A percentile compares a stretch with the other conserved stretches of the same genome.
Evolutionary conservation across 495 filamentous ascomycete species (phyloP).

Genomic region (Penicillium egyptiacum): DNA sequence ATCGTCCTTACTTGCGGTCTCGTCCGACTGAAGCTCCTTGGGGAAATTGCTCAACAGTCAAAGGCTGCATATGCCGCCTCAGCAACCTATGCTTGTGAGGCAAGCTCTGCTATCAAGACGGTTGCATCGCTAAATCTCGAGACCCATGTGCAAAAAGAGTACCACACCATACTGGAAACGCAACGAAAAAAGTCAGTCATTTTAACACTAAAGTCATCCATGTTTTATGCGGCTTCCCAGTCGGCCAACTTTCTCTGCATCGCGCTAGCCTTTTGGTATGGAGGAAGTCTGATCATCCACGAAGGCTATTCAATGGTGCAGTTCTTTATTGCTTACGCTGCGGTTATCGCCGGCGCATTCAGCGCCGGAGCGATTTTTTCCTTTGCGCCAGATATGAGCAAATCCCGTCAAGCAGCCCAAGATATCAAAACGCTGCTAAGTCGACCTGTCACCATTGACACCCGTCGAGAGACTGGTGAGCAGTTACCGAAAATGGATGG

Average conservation of each 20-base stretch:
- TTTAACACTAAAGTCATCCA: conserved; percentile 62
- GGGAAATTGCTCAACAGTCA: conserved; percentile 59
- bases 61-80: conserved; percentile 69
- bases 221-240: conserved; percentile 74
- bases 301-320: conserved; percentile 68
- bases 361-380: conserved; percentile 79
- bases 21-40: conserved; percentile 75
- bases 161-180: conserved; percentile 60
- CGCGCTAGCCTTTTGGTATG: conserved; percentile 88
- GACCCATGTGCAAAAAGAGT: conserved; percentile 68
- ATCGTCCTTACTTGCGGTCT: conserved; percentile 75
- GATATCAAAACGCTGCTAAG: conserved; percentile 72
- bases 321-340: conserved; percentile 77
- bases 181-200: conserved; percentile 60
- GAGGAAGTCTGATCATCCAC: conserved; percentile 67
- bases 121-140: conserved; percentile 85
- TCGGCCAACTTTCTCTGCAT: conserved; percentile 72
- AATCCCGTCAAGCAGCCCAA: conserved; percentile 73
- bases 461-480: conserved; percentile 70
- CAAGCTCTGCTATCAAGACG: conserved; percentile 82
- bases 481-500: conserved; percentile 57
- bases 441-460: conserved; percentile 66
- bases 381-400: conserved; percentile 79
- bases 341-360: conserved; percentile 75
- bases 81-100: conserved; percentile 82